Evolutionary conservation across 495 filamentous ascomycete genomes (phyloP).

Genomic region (Neurospora tetrasperma): DNA sequence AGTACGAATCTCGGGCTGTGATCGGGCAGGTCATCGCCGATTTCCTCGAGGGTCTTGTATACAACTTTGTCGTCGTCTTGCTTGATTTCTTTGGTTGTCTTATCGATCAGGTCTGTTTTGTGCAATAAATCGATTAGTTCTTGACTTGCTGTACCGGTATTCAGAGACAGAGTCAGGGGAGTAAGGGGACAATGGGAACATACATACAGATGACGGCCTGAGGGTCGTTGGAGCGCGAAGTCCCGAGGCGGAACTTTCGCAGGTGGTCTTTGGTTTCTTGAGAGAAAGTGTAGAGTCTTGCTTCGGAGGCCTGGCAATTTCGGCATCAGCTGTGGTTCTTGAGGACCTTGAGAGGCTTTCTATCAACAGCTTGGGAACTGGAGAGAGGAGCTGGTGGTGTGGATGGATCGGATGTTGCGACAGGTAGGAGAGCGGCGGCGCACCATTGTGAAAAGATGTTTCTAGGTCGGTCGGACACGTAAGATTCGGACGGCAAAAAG

Average conservation of each 20-base stretch:
- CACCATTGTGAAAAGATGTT: conserved; percentile 2
- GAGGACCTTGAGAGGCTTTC: neutral
- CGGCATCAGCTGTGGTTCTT: neutral
- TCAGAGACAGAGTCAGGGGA: neutral
- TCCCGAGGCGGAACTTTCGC: conserved; percentile 84
- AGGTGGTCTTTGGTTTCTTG: conserved; percentile 75
- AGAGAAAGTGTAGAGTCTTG: conserved; percentile 87
- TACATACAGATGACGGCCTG: conserved; percentile 90
- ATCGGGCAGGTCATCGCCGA: conserved; percentile 87
- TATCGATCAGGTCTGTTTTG: conserved; percentile 67
- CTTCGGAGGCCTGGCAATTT: conserved; percentile 56
- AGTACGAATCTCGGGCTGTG: conserved; percentile 81
- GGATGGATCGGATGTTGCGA: neutral
- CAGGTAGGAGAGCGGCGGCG: neutral
- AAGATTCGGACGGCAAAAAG: neutral
- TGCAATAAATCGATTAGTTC: neutral
- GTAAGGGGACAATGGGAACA: conserved; percentile 17
- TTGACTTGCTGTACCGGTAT: neutral
- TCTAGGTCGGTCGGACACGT: neutral
- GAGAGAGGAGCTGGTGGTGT: neutral
- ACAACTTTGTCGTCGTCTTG: conserved; percentile 59
- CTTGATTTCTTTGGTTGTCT: conserved; percentile 74
- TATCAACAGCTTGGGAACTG: neutral
- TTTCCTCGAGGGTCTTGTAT: conserved; percentile 66
- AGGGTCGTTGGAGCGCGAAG: conserved; percentile 75